These are phyloP conservation scores for Mycena citricolor DNA, from an alignment of 1,284 basidiomycete species.

Conservation along the genomic window DNA sequence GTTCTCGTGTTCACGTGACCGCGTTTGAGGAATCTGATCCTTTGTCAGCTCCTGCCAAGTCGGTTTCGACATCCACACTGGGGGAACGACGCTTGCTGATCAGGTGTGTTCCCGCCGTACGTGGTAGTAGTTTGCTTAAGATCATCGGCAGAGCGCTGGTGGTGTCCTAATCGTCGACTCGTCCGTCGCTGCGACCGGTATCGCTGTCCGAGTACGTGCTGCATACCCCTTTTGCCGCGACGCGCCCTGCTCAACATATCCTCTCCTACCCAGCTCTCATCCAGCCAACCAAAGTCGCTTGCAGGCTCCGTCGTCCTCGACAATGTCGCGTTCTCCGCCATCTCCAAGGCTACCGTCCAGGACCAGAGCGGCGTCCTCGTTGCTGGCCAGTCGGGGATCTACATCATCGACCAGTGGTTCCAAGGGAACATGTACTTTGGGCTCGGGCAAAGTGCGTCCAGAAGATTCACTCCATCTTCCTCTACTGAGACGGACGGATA, in stretches of 20 bases:
- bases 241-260: background rate
- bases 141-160: constrained; percentile 10
- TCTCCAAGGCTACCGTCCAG: constrained; percentile 39
- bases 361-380: constrained; percentile 40
- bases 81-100: constrained; percentile 32
- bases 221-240: background rate
- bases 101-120: constrained; percentile 8
- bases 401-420: constrained; percentile 52
- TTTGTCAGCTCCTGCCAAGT: constrained; percentile 45
- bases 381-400: constrained; percentile 41
- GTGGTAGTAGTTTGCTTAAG: background rate
- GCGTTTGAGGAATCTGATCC: background rate
- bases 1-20: too few relatives aligned
- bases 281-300: constrained; percentile 24
- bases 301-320: constrained; percentile 46
- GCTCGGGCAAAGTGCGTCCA: background rate
- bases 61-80: constrained; percentile 45
- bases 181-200: constrained; percentile 6
- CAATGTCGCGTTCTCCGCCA: constrained; percentile 44
- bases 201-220: constrained; percentile 8
- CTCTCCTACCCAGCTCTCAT: constrained; percentile 29
- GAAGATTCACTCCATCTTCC: background rate
- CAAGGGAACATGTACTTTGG: constrained; percentile 58
- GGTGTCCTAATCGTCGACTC: constrained; percentile 7
- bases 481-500: background rate